Evolutionary conservation across 73 alveolate genomes (phyloP).

Genomic region (Paramecium pentaurelia): DNA sequence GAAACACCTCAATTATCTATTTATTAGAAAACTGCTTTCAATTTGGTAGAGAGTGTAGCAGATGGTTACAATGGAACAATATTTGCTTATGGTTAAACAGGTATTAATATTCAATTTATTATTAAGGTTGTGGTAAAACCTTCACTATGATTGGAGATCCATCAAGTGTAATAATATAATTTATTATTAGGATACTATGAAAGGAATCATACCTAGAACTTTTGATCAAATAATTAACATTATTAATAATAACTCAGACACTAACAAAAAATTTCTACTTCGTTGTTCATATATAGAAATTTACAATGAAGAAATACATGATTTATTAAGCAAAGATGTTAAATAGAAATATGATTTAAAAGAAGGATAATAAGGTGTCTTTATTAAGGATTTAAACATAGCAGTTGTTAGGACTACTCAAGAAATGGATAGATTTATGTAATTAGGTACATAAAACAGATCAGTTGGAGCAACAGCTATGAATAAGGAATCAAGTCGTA

Average conservation of each 20-base stretch:
- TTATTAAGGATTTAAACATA: constrained; percentile 83
- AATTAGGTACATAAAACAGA: constrained; percentile 85
- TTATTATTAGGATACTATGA: background rate
- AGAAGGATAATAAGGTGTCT: constrained; percentile 87
- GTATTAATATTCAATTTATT: background rate
- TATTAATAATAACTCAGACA: constrained; percentile 79
- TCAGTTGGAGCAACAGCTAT: constrained; percentile 91
- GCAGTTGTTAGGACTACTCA: constrained; percentile 76
- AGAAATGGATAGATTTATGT: constrained; percentile 85
- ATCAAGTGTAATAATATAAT: background rate
- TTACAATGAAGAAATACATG: constrained; percentile 95
- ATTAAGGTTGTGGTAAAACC: constrained; percentile 86
- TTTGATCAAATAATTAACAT: constrained; percentile 82
- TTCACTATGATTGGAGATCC: constrained; percentile 92
- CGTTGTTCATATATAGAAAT: constrained; percentile 94
- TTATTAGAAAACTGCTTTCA: constrained; percentile 95
- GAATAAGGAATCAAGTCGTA: constrained; percentile 93
- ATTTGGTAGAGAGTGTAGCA: constrained; percentile 91
- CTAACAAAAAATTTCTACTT: constrained; percentile 82
- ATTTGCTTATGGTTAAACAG: constrained; percentile 83
- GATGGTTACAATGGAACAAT: constrained; percentile 95
- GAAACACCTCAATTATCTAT: constrained; percentile 82
- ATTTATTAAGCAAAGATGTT: constrained; percentile 76
- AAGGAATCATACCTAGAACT: constrained; percentile 94
- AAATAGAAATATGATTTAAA: constrained; percentile 76